phyloP scores from a whole-genome alignment of 805 yeast genomes.

The Barnettozyma botsteinii region DNA sequence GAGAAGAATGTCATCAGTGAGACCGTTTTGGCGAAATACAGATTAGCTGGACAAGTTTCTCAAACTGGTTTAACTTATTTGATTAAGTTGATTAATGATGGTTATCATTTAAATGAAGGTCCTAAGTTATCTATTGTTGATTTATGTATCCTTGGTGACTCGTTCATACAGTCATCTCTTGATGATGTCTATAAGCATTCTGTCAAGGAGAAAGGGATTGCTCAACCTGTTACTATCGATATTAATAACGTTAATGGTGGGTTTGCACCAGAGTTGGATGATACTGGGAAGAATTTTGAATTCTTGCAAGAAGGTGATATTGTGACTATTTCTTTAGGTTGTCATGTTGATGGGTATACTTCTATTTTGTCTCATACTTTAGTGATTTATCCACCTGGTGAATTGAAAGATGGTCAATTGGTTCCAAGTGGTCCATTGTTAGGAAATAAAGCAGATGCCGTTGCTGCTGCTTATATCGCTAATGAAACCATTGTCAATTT shows the following conservation, averaged over 20 bases:
- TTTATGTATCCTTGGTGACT: constrained; percentile 78
- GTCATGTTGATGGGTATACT: constrained; percentile 93
- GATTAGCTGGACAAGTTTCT: constrained; percentile 83
- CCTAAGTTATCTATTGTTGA: constrained; percentile 47
- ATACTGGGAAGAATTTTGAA: constrained; percentile 34
- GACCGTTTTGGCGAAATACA: constrained; percentile 68
- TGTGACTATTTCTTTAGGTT: constrained; percentile 80
- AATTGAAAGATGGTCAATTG: constrained; percentile 28
- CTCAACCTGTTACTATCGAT: constrained; percentile 86
- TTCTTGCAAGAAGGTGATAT: constrained; percentile 71
- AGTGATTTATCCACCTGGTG: constrained; percentile 71
- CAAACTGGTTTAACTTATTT: constrained; percentile 75
- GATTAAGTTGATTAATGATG: constrained; percentile 59
- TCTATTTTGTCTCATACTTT: constrained; percentile 81
- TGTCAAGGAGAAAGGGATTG: constrained; percentile 84
- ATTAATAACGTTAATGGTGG: constrained; percentile 74
- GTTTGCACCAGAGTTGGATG: constrained; percentile 82
- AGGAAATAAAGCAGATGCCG: constrained; percentile 84
- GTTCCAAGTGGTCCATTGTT: constrained; percentile 71
- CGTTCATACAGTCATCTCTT: constrained; percentile 57
- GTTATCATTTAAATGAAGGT: constrained; percentile 54
- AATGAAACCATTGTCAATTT: constrained; percentile 77
- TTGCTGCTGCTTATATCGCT: constrained; percentile 85
- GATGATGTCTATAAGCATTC: constrained; percentile 53
- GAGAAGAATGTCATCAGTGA: constrained; percentile 64